A percentile compares a stretch with the other conserved stretches of the same genome.
These are phyloP conservation scores for Coniosporium tulheliwenetii DNA, from an alignment of 2,329 filamentous ascomycete species.

Conservation along the genomic window DNA sequence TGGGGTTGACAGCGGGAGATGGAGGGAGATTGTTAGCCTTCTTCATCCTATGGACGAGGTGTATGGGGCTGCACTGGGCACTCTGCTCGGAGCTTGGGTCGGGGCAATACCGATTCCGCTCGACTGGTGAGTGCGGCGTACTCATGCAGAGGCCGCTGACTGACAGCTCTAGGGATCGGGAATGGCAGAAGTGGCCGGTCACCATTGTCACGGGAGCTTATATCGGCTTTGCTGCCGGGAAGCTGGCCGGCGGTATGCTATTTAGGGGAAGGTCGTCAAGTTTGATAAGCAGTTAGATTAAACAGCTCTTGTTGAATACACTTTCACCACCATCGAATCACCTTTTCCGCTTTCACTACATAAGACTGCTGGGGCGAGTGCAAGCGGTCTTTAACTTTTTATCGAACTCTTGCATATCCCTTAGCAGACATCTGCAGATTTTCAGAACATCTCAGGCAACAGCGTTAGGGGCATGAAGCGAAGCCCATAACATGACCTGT, in stretches of 20 bases:
- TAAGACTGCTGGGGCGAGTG: too few relatives aligned
- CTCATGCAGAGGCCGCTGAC: background rate
- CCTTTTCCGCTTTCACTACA: too few relatives aligned
- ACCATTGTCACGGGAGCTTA: conserved; percentile 79
- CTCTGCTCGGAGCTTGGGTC: conserved; percentile 70
- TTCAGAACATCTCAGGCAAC: too few relatives aligned
- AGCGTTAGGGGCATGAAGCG: too few relatives aligned
- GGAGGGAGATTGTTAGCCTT: conserved; percentile 54
- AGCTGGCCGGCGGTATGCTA: conserved; percentile 38
- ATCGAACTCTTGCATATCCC: too few relatives aligned
- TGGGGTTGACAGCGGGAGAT: conserved; percentile 56
- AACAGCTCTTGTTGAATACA: too few relatives aligned
- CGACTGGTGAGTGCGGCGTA: conserved; percentile 50
- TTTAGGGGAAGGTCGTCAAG: conserved; percentile 29
- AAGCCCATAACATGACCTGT: too few relatives aligned
- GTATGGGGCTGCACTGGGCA: conserved; percentile 69
- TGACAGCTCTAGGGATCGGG: conserved; percentile 50
- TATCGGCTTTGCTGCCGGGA: conserved; percentile 58
- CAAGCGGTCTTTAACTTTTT: too few relatives aligned
- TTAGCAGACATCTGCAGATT: too few relatives aligned
- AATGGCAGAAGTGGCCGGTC: conserved; percentile 96
- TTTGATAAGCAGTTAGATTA: conserved; percentile 11
- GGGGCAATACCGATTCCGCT: conserved; percentile 90
- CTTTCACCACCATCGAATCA: too few relatives aligned
- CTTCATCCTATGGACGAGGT: conserved; percentile 66